Base-by-base conservation (phyloP, 2,329 filamentous ascomycete genomes). In the Diaporthe amygdali region DNA sequence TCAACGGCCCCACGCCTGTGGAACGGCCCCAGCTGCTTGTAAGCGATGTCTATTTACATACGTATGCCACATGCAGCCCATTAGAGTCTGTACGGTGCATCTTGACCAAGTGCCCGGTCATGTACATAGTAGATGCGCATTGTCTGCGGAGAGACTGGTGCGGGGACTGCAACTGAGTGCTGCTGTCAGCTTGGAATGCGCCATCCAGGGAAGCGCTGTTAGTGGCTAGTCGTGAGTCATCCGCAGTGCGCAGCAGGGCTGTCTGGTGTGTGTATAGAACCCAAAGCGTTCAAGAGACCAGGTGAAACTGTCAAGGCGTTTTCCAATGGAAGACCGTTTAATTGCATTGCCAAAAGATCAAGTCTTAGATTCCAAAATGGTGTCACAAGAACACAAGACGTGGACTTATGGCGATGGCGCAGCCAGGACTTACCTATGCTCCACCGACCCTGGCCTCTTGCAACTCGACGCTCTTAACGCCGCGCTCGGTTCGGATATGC, bases 371-470 rank as follows among this genome's bases (percentile, higher is more conserved):
- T 32, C 14, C 15, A 32, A 17, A 1, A 61, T 72, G 59, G 37
- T 51, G 46, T 25, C 49, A 14, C 27, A 20, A 14, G 52, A 47
- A 49, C n/a, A 54, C 22, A 77, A 73, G 56, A 84, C 82, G 72
- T 89, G 88, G 88, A 85, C 84, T 74, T 83, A 83, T 52, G 70
- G 69, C 5, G 47, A 69, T 44, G 47, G 30, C 59, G 64, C 70
- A 61, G 84, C 86, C 74, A 47, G 32, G 37, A 83, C 85, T 69
- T 92, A 89, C 78, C 80, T 91, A 74, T 82, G 92, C 79, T 92
- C 90, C 34, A 92, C 89, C 46, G 87, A 92, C 76, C 86, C 85
- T 37, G 77, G 80, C 12, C 86, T 89, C 66, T 80, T 93, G 71
- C 85, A 90, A 66, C 80, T 87, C 30, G 78, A 84, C 44, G 85